A percentile compares a stretch with the other conserved stretches of the same genome.
Conservation (phyloP, 1,284 basidiomycete species). For the Fomitopsis schrenkii region DNA sequence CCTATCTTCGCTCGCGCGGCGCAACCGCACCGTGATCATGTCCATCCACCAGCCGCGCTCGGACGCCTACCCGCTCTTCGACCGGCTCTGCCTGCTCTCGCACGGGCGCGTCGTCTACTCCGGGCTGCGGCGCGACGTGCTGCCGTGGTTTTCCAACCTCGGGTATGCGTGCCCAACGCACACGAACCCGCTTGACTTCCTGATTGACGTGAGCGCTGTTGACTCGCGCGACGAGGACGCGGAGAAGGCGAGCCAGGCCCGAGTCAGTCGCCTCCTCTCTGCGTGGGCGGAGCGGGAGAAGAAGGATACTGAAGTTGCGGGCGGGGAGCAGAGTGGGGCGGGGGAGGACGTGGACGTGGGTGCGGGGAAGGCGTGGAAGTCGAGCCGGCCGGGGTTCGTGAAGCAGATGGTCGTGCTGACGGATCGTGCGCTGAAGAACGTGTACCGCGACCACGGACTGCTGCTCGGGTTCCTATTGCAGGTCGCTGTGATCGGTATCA, state of each 20-base stretch:
- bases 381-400: neutral
- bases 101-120: slow-evolving; percentile 1
- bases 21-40: neutral
- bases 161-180: neutral
- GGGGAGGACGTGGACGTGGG: neutral
- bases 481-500: neutral
- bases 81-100: slow-evolving; percentile 1
- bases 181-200: neutral
- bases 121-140: neutral
- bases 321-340: neutral
- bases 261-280: neutral
- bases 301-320: too few species aligned
- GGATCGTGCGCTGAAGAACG: neutral
- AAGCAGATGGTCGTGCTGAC: neutral
- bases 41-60: slow-evolving; percentile 1
- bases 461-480: neutral
- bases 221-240: neutral
- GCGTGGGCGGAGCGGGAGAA: neutral
- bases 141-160: neutral
- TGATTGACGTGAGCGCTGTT: neutral
- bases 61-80: slow-evolving; percentile 1
- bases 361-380: neutral
- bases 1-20: neutral
- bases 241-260: neutral
- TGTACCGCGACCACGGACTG: neutral